Base-by-base conservation (phyloP, 345 rosid species). In the Trapa incisa region DNA sequence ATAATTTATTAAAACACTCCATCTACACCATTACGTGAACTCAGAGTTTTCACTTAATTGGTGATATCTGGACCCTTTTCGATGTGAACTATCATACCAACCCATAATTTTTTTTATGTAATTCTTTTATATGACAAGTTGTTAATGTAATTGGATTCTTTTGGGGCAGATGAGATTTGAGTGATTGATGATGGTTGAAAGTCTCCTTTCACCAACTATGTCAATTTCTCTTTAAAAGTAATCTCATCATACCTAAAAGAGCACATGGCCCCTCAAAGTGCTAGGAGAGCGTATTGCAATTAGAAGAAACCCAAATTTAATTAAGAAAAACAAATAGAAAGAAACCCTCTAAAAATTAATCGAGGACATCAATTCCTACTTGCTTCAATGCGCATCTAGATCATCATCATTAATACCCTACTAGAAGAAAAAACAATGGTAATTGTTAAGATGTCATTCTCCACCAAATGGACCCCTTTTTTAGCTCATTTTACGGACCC, bases 401-500 rank as follows among this genome's bases (percentile, higher is more conserved):
- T 41, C 68, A 47, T 42, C 43, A 41, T 8, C 68, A 65, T 6
- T 57, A 0, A 65, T 42, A 6, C 36, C 54, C 68, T 43, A 29
- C 68, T 47, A 38, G 17, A 43, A 4, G 10, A 38, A 64, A 64
- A 43, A 39, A 38, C 47, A 64, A 64, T 37, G 47, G 32, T 4
- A 37, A 66, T 66, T 48, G 68, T 66, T 66, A 47, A 47, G 48
- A 66, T 52, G 68, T 66, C 68, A 47, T 66, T 66, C 37, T 66
- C 68, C 37, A 33, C 68, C 56, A 45, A 45, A 47, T 50, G 33
- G 60, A 50, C 54, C 68, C 41, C 50, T 11, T 66, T 11, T 66
- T 66, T 45, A 38, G 54, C 60, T 33, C 37, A 7, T 48, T 32
- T 36, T 35, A 14, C 48, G n/a, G 54, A 29, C 42, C 8, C 42